Conservation (phyloP, 805 yeast species). For the Saccharomycopsis sp. region DNA sequence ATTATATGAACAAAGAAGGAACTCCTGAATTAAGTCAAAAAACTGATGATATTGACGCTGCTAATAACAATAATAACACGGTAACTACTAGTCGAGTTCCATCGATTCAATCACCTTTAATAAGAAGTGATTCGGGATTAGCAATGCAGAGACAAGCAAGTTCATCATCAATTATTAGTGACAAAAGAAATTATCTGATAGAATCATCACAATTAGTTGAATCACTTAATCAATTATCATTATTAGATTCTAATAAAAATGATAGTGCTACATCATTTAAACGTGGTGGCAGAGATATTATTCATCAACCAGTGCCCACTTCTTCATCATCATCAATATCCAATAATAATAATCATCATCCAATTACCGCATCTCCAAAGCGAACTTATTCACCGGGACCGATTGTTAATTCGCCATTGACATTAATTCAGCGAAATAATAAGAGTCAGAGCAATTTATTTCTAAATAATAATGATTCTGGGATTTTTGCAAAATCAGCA, state of each 20-base stretch:
- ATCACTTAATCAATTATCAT: constrained; percentile 14
- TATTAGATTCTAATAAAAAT: constrained; percentile 23
- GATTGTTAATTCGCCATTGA: constrained; percentile 41
- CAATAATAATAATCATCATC: background rate
- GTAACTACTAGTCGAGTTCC: background rate
- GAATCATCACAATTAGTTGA: constrained; percentile 11
- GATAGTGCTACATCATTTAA: constrained; percentile 21
- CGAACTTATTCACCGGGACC: constrained; percentile 50
- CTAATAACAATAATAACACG: background rate
- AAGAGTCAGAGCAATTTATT: constrained; percentile 17
- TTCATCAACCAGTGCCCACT: constrained; percentile 17
- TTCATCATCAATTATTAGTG: constrained; percentile 15
- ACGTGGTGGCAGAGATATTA: too few species aligned
- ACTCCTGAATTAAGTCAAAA: background rate
- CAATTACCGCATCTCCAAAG: constrained; percentile 36
- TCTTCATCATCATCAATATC: background rate
- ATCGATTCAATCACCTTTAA: constrained; percentile 13
- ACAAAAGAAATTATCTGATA: constrained; percentile 7
- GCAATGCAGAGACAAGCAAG: constrained; percentile 18
- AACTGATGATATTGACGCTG: background rate
- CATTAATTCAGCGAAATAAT: constrained; percentile 53
- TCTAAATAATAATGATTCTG: constrained; percentile 24
- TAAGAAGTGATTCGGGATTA: constrained; percentile 6
- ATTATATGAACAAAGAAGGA: constrained; percentile 17
- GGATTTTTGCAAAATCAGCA: constrained; percentile 14